These are phyloP conservation scores for Linum lewisii DNA, from an alignment of 345 rosid species.

Conservation along the genomic window DNA sequence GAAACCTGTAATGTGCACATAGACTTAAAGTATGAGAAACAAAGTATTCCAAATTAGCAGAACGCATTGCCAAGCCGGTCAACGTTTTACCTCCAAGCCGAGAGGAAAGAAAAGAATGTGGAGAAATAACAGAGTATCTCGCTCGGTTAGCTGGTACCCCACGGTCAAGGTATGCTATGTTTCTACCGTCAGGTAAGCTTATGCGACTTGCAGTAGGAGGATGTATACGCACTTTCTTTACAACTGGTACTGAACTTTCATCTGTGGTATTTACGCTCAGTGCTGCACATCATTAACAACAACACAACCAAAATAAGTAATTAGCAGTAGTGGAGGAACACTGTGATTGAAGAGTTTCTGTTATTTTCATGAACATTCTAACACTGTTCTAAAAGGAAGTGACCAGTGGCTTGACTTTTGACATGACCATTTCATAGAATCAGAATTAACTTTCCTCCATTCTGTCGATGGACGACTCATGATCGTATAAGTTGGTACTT, in stretches of 20 bases:
- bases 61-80: conserved; percentile 5
- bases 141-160: conserved; percentile 73
- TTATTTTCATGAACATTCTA: too few relatives aligned
- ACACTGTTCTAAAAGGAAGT: too few relatives aligned
- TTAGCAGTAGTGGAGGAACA: too few relatives aligned
- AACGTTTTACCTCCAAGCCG: conserved; percentile 56
- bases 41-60: background rate
- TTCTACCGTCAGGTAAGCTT: conserved; percentile 78
- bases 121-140: conserved; percentile 56
- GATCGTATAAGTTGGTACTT: too few relatives aligned
- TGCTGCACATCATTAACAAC: conserved; percentile 37
- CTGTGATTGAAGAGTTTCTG: too few relatives aligned
- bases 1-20: conserved; percentile 33
- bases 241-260: conserved; percentile 25
- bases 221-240: conserved; percentile 54
- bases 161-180: conserved; percentile 54
- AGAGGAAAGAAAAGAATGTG: conserved; percentile 80
- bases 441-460: too few relatives aligned
- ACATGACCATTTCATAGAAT: too few relatives aligned
- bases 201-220: conserved; percentile 55
- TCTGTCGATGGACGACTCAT: too few relatives aligned
- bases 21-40: background rate
- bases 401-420: too few relatives aligned
- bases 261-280: conserved; percentile 34
- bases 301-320: conserved; percentile 7